Base-by-base conservation (phyloP, 495 filamentous ascomycete species). In the Lasiosphaeriaceae sp. region DNA sequence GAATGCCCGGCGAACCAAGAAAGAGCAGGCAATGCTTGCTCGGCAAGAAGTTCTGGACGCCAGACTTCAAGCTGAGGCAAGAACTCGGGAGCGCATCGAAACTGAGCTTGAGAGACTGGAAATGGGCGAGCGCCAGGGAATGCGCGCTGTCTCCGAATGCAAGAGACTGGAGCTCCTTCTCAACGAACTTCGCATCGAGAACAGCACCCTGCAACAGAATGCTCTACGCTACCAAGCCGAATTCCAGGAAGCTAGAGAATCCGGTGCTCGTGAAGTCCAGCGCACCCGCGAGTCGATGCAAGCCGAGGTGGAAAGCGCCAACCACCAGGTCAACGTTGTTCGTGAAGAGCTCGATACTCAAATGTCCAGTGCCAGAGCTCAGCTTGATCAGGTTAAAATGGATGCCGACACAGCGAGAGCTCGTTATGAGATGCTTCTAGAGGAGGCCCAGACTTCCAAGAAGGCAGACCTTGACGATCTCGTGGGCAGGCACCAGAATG, bases 11-110 rank as follows among this genome's bases (percentile, higher is more conserved):
- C 90, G 85, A 74, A 77, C 79, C 46, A 84, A 85, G 71, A 86
- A 82, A 60, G 87, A 93, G 63, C 83, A 92, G 62, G 82, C 87
- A 46, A 81, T 90, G 56, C 75, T 83, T 52, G 86, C 86, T 58
- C 84, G 83, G 53, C 86, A 91, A 54, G 90, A 96, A 55, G 83
- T 92, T 46, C 80, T 96, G 21, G 86, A 86, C 54, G 88, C 88
- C 29, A 83, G 84, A 53, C 81, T 93, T 43, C 87, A 86, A 55
- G 85, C 87, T 8, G 90, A 97, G 67, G 80, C 85, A 7, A 80
- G 85, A 55, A 87, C 88, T 24, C 83, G 90, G 23, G 85, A 95
- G 69, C 81, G 88, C 43, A 80, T 97, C 19, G 88, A 96, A 66
- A 74, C 79, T 4, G 90, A 97, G 67, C 82, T 97, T 50, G 81